Base-by-base conservation (phyloP, 2,329 filamentous ascomycete genomes). In the Fusarium avenaceum region DNA sequence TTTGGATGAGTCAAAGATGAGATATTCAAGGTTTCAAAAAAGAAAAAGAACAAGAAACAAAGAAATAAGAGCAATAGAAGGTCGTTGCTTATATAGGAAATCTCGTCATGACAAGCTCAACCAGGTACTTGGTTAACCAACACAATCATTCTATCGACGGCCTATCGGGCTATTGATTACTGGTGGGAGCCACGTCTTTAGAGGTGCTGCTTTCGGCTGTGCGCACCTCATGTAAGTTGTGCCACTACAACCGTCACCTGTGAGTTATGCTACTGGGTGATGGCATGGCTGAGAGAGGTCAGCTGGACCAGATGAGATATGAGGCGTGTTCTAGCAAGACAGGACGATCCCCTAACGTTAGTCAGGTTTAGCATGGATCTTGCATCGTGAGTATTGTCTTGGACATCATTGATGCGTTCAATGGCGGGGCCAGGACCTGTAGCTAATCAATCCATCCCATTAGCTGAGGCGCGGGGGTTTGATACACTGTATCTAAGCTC, bases 211-310 rank as follows among this genome's bases (percentile, higher is more conserved):
- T 69, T 52, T 54, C 65, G 50, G 65, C 54, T 40, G 57, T 70
- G 62, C 51, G 45, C 38, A 35, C 55, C 35, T 58, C 38, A 68
- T 70, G 63, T 70, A 67, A 65, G 54, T 65, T 57, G 68, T 73
- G 50, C 60, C 56, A 72, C 70, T 62, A 42, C 44, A 50, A 51
- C 46, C 49, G 56, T 43, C 44, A 58, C 44, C 40, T 55, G 47
- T 40, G 30, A 65, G 52, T 48, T 58, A 55, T 54, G 45, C 46
- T 51, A 64, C 53, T 63, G 58, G 67, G 45, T 39, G 57, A 65
- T 64, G 54, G 28, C 33, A 61, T 53, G 33, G 39, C 47, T 48
- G 20, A 33, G 22, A 30, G 47, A 65, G 57, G 68, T 72, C 70
- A 72, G 68, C 68, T 63, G 68, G 63, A 51, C 63, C 44, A 46